Conservation (phyloP, 202 grass and related monocot species). For the Carex arenaria region DNA sequence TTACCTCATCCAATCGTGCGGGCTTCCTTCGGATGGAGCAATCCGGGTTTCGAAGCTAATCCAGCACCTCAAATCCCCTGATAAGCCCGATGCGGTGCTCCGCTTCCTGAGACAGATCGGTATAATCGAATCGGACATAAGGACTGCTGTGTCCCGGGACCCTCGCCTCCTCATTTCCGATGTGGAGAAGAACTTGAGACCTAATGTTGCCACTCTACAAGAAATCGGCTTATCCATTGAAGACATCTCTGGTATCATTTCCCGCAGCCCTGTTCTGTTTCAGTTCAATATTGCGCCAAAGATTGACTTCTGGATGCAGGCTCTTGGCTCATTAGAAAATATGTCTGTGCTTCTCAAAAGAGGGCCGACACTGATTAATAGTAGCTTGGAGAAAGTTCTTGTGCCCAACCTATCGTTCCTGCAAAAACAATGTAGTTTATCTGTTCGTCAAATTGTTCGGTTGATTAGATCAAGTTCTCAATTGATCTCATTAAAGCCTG, state of each 20-base stretch:
- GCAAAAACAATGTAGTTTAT: not conserved
- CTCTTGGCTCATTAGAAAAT: slow-evolving; percentile 24
- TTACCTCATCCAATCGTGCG: slow-evolving; percentile 39
- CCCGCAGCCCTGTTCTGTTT: not conserved
- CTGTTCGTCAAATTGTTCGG: not conserved
- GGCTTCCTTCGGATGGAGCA: not conserved
- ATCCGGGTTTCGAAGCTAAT: too few relatives aligned
- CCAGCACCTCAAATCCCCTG: too few relatives aligned
- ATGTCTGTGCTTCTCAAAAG: not conserved
- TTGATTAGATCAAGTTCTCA: not conserved
- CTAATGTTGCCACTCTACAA: too few relatives aligned
- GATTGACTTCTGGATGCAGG: slow-evolving; percentile 26
- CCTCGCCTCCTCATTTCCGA: too few relatives aligned
- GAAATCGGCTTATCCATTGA: slow-evolving; percentile 12
- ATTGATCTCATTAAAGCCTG: not conserved
- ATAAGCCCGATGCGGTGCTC: too few relatives aligned
- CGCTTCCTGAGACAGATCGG: too few relatives aligned
- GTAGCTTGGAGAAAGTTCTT: slow-evolving; percentile 11
- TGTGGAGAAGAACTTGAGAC: too few relatives aligned
- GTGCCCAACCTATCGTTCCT: slow-evolving; percentile 24
- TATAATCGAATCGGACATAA: too few relatives aligned
- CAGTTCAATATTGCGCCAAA: not conserved
- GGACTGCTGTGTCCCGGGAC: too few relatives aligned
- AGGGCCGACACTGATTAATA: not conserved
- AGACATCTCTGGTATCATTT: slow-evolving; percentile 27